A percentile compares a stretch with the other conserved stretches of the same genome.
phyloP scores from a whole-genome alignment of 495 filamentous ascomycete genomes.

The Penicillium goetzii region DNA sequence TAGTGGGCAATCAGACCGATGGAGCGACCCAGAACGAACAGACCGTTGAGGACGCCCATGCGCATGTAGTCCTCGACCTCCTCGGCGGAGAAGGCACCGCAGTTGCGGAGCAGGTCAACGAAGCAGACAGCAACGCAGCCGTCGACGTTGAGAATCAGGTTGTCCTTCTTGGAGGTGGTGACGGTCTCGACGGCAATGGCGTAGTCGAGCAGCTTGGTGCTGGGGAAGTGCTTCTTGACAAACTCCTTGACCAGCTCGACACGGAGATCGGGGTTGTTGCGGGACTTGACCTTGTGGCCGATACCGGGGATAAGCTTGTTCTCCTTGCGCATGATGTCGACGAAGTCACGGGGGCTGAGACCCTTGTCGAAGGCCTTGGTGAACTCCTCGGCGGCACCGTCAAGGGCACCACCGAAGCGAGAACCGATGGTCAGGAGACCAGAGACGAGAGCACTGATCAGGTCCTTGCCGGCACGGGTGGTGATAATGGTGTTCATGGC shows the following conservation, averaged over 20 bases:
- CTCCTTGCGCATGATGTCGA: slow-evolving; percentile 97
- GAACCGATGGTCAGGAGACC: slow-evolving; percentile 98
- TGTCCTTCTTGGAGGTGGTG: slow-evolving; percentile 99
- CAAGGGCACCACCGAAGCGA: slow-evolving; percentile 96
- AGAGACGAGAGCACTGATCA: slow-evolving; percentile 90
- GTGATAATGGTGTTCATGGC: slow-evolving; percentile 99
- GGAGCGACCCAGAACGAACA: slow-evolving; percentile 93
- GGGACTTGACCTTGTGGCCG: slow-evolving; percentile 98
- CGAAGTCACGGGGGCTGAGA: slow-evolving; percentile 96
- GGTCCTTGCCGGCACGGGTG: slow-evolving; percentile 96
- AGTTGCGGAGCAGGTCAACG: slow-evolving; percentile 95
- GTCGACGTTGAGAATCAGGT: slow-evolving; percentile 98
- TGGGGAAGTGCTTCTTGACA: slow-evolving; percentile 95
- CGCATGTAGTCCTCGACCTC: slow-evolving; percentile 62
- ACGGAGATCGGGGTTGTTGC: slow-evolving; percentile 99
- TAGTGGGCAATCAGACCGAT: slow-evolving; percentile 99
- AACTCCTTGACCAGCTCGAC: slow-evolving; percentile 99
- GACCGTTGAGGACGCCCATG: slow-evolving; percentile 98
- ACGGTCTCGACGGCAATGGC: slow-evolving; percentile 97
- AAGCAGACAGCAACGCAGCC: slow-evolving; percentile 98
- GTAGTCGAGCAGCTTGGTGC: slow-evolving; percentile 95
- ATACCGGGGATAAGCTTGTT: slow-evolving; percentile 99
- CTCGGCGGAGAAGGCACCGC: slow-evolving; percentile 79
- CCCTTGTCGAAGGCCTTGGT: slow-evolving; percentile 97
- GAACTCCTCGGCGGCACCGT: slow-evolving; percentile 98